Percentiles rank a stretch among this genome's conserved stretches.
These are phyloP conservation scores for Chlamydomonas sphaeroides DNA, from an alignment of 139 green algal species.

Conservation along the genomic window DNA sequence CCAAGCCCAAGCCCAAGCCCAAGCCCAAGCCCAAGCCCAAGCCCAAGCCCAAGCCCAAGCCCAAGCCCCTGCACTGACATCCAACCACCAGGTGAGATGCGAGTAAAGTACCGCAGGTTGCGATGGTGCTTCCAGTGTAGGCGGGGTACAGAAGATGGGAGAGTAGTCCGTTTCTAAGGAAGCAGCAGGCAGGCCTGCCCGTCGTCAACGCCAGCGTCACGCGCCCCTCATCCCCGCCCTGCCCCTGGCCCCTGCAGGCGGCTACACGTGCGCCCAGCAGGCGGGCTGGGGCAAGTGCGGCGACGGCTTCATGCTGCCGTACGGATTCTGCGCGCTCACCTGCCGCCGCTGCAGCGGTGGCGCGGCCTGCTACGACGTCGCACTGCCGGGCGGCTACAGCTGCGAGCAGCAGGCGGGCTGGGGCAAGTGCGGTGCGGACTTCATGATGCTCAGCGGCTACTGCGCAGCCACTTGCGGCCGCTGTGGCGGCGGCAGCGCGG, in stretches of 20 bases:
- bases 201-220: neutral
- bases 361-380: conserved; percentile 33
- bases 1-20: too few species aligned
- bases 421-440: conserved; percentile 15
- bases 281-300: conserved; percentile 18
- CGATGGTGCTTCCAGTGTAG: too few species aligned
- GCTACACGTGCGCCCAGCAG: conserved; percentile 48
- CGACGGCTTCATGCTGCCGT: conserved; percentile 11
- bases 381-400: conserved; percentile 36
- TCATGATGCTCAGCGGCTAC: conserved; percentile 1
- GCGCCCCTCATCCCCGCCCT: neutral
- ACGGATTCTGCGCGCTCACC: conserved; percentile 34
- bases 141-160: too few species aligned
- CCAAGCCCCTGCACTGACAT: too few species aligned
- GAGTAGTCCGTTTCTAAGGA: too few species aligned
- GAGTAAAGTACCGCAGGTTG: too few species aligned
- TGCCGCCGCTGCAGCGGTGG: conserved; percentile 25
- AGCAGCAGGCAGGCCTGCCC: too few species aligned
- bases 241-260: conserved; percentile 21
- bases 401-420: conserved; percentile 40
- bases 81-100: too few species aligned
- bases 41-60: too few species aligned
- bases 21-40: too few species aligned
- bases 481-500: conserved; percentile 2
- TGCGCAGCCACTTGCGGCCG: conserved; percentile 16